Base-by-base conservation (phyloP, 441 rosid genomes). In the Melastoma candidum region DNA sequence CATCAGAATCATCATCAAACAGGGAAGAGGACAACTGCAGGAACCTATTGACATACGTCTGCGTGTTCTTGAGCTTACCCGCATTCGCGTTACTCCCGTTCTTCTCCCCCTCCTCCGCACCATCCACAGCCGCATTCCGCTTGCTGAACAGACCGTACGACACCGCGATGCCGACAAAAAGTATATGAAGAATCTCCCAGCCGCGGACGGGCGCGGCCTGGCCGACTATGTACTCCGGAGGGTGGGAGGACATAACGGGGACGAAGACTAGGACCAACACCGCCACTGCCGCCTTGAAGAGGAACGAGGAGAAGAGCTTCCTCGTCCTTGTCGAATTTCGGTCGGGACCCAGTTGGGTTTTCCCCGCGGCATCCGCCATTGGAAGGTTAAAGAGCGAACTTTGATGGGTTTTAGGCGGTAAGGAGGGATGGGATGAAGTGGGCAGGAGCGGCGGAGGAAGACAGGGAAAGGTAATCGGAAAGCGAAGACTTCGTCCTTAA, bases 121-220 rank as follows among this genome's bases (percentile, higher is more conserved):
- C 41, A 4, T 32, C 41, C 41, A 1, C 41, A 4, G 7, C 41
- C 8, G 41, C 41, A 47, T 81, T 84, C 25, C 82, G 66, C 47
- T 75, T 57, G 75, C 97, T 86, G 63, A 93, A 89, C 13, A 89
- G 86, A 46, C 99, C 99, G 61, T 86, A 93, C 25, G 99, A 86
- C 65, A 93, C 87, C 26, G 96, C 99, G 61, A 93, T 81, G 8
- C 99, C 99, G 54, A 93, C 96, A 22, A 93, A 72, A 54, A 93
- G 39, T 6, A 93, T 84, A 71, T 89, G 99, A 39, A 93, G 85
- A 68, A 93, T 80, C 76, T 89, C 99, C 95, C 95, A 82, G 56
- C 79, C 80, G 65, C 85, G 63, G 46, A 66, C 75, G 58, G 67
- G 65, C 8, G 79, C 54, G 26, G 81, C 72, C 68, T 84, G 93